phyloP scores from a whole-genome alignment of 2,329 filamentous ascomycete genomes.

The Lomentospora prolificans region DNA sequence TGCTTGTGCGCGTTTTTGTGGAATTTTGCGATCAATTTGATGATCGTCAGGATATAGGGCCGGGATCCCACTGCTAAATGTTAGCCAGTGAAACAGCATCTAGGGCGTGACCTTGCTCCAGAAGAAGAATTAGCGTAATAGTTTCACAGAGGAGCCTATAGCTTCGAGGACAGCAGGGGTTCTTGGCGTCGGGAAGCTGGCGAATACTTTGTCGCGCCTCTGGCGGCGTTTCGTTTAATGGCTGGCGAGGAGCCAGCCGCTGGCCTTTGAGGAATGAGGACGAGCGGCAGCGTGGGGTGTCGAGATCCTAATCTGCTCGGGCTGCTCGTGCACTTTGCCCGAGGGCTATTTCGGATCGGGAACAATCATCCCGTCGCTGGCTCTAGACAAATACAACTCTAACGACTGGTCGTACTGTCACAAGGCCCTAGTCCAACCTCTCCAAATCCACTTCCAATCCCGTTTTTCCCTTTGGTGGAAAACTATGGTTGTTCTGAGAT shows the following conservation, averaged over 20 bases:
- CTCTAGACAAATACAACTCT: background rate
- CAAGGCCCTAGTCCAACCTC: background rate
- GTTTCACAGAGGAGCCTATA: too few species aligned
- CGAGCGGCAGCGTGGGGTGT: too few species aligned
- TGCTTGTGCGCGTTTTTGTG: background rate
- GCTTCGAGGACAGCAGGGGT: too few species aligned
- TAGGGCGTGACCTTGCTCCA: too few species aligned
- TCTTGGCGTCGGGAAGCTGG: too few species aligned
- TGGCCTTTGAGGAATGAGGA: too few species aligned
- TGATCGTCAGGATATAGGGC: constrained; percentile 1
- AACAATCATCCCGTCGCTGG: background rate
- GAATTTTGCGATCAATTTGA: background rate
- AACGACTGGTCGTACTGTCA: background rate
- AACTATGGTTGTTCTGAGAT: background rate
- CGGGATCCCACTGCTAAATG: background rate
- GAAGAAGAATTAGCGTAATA: too few species aligned
- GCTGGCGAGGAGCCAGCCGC: too few species aligned
- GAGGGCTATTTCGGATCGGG: background rate
- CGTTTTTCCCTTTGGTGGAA: background rate
- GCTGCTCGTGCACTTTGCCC: background rate
- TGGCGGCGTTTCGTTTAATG: too few species aligned
- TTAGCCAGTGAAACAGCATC: background rate
- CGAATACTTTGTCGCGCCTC: too few species aligned
- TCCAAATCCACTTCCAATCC: background rate
- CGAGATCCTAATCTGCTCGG: too few species aligned